Evolutionary conservation across 2,329 filamentous ascomycete species (phyloP).

Genomic region (Fusarium praegraminearum): DNA sequence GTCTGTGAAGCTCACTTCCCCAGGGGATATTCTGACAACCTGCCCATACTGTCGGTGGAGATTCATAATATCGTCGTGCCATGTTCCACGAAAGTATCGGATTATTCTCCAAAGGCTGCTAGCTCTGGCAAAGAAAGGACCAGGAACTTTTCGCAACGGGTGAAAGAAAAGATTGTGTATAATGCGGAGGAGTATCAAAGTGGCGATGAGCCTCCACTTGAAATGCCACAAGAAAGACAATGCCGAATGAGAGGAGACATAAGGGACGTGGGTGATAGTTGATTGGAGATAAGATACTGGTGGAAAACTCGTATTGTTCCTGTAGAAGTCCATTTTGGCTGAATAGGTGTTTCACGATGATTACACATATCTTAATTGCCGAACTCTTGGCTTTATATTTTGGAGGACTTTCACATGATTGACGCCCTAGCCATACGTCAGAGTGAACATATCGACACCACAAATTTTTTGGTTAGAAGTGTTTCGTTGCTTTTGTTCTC

Average conservation of each 20-base stretch:
- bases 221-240: neutral
- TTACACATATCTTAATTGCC: too few species aligned
- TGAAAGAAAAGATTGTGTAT: slow-evolving; percentile 12
- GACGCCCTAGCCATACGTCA: neutral
- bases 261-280: neutral
- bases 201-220: neutral
- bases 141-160: slow-evolving; percentile 4
- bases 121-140: slow-evolving; percentile 4
- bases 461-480: neutral
- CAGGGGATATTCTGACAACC: slow-evolving; percentile 23
- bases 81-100: slow-evolving; percentile 22
- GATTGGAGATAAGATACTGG: neutral
- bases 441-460: neutral
- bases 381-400: neutral
- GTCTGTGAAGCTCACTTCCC: slow-evolving; percentile 20
- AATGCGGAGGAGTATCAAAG: neutral
- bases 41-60: slow-evolving; percentile 21
- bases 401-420: neutral
- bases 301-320: neutral
- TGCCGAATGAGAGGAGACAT: neutral
- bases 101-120: slow-evolving; percentile 11
- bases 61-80: slow-evolving; percentile 17
- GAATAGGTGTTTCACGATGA: neutral
- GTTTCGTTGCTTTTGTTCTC: neutral
- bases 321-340: neutral